Percentiles rank a stretch among this genome's conserved stretches.
These are phyloP conservation scores for Rhytidhysteron rufulum DNA, from an alignment of 2,329 filamentous ascomycete genomes.

Conservation along the genomic window DNA sequence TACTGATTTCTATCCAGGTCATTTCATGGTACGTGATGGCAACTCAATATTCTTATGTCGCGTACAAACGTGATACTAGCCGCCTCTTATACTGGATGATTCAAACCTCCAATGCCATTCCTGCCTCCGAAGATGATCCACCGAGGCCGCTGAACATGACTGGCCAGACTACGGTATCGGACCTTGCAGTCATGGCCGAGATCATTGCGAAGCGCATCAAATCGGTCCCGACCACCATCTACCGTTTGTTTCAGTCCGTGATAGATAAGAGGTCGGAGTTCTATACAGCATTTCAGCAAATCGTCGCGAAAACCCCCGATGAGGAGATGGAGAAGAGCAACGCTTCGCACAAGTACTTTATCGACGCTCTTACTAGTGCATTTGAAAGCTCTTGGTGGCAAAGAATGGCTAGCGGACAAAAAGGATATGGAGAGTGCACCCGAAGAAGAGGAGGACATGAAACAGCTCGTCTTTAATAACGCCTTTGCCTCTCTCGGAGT, in stretches of 20 bases:
- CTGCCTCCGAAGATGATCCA: constrained; percentile 14
- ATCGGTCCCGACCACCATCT: constrained; percentile 32
- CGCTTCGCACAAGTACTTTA: constrained; percentile 41
- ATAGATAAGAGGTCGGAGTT: constrained; percentile 34
- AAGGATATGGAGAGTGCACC: constrained; percentile 8
- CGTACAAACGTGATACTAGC: constrained; percentile 40
- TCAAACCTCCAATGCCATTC: constrained; percentile 35
- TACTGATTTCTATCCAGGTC: too few species aligned
- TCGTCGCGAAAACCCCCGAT: constrained; percentile 28
- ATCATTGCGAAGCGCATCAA: constrained; percentile 38
- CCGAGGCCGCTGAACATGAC: constrained; percentile 33
- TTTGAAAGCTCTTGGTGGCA: constrained; percentile 37
- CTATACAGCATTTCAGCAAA: constrained; percentile 29
- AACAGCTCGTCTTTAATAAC: constrained; percentile 12
- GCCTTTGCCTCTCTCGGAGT: constrained; percentile 12
- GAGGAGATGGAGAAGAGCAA: constrained; percentile 39
- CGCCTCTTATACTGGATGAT: constrained; percentile 40
- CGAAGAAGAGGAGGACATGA: constrained; percentile 12
- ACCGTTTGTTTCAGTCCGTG: constrained; percentile 35
- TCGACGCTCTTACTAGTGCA: constrained; percentile 37
- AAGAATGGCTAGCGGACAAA: constrained; percentile 15
- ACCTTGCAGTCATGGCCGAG: constrained; percentile 37
- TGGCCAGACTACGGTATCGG: constrained; percentile 34
- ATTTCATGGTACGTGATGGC: too few species aligned
- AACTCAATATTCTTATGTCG: constrained; percentile 29